A percentile compares a stretch with the other conserved stretches of the same genome.
Evolutionary conservation across 306 rosid species (phyloP).

Genomic region (Sophora flavescens): DNA sequence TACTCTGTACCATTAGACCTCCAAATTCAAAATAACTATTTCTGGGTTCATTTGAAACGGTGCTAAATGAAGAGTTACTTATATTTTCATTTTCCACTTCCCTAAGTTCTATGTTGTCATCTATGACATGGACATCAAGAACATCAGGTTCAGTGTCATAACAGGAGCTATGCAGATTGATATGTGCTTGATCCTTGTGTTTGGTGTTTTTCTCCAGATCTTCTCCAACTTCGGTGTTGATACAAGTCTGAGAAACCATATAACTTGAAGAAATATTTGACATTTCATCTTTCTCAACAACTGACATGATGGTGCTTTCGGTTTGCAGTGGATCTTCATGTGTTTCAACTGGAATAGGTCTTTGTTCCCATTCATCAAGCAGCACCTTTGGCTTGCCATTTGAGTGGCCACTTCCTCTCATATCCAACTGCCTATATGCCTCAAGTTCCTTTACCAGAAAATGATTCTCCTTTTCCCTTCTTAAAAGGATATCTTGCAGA

Average conservation of each 20-base stretch:
- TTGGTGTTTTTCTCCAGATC: slow-evolving; percentile 44
- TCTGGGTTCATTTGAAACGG: slow-evolving; percentile 43
- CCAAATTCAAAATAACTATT: slow-evolving; percentile 39
- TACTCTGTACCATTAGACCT: slow-evolving; percentile 34
- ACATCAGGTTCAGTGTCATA: slow-evolving; percentile 63
- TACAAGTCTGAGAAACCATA: slow-evolving; percentile 41
- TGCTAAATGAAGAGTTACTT: slow-evolving; percentile 41
- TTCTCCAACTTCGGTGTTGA: slow-evolving; percentile 44
- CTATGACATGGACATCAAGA: slow-evolving; percentile 75
- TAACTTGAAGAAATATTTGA: slow-evolving; percentile 37
- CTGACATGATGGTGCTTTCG: slow-evolving; percentile 40
- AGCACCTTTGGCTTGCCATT: slow-evolving; percentile 46
- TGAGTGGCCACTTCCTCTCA: slow-evolving; percentile 50
- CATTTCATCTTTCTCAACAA: slow-evolving; percentile 32
- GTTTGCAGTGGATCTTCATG: slow-evolving; percentile 44
- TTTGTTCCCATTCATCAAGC: slow-evolving; percentile 50
- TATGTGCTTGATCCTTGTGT: slow-evolving; percentile 37
- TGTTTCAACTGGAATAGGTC: slow-evolving; percentile 47
- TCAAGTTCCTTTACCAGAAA: slow-evolving; percentile 80
- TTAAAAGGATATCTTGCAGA: slow-evolving; percentile 83
- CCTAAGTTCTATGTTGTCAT: slow-evolving; percentile 55
- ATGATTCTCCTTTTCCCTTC: slow-evolving; percentile 81
- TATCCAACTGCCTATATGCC: slow-evolving; percentile 63
- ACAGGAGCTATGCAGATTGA: slow-evolving; percentile 37
- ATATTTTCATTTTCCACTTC: slow-evolving; percentile 49